Evolutionary conservation across 1,284 basidiomycete species (phyloP), one percentile per base, ranked within the genome.

Genomic region (Moesziomyces aphidis): DNA sequence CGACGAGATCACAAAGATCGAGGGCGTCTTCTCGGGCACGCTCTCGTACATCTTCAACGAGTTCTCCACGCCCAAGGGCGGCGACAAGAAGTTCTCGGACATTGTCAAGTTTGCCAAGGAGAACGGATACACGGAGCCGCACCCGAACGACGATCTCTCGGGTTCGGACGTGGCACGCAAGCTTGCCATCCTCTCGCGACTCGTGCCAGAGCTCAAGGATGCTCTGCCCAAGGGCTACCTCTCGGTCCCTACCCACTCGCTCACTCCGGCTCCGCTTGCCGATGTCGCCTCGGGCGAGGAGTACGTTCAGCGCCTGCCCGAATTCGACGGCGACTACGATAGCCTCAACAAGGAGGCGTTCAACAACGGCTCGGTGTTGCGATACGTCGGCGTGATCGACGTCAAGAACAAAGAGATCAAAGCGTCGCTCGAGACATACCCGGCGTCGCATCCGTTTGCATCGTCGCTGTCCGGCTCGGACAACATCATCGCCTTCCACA

Each of bases 21-120:
- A 89, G 80, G 89, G 89, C 36, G 93, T 96, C 45, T 91, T 96
- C 85, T 94, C 92, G 9, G 96, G 96, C 4, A 99, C 96, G 0
- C 90, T 99, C 87, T 94, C 92, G 83, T 99, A 99, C 87, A 98
- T 99, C 86, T 99, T 99, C 89, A 99, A 99, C 87, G 91, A 95
- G 77, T 99, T 95, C 58, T 79, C 77, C 26, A 80, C 81, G 4
- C 73, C 85, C 87, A 81, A 81, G 46, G 79, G 81, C 10, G 24
- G 88, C 87, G 49, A 73, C 34, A 77, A 81, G 55, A 87, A 86
- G 78, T 98, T 99, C 86, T 95, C 93, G 3, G 91, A 93, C 21
- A 91, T 99, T 52, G 95, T 99, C 73, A 90, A 90, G 75, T 86
- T 91, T 45, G 97, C 97, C 17, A 92, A 94, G 61, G 92, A 93